Evolutionary conservation across 768 basidiomycete species (phyloP).

Genomic region (Clathrus columnatus): DNA sequence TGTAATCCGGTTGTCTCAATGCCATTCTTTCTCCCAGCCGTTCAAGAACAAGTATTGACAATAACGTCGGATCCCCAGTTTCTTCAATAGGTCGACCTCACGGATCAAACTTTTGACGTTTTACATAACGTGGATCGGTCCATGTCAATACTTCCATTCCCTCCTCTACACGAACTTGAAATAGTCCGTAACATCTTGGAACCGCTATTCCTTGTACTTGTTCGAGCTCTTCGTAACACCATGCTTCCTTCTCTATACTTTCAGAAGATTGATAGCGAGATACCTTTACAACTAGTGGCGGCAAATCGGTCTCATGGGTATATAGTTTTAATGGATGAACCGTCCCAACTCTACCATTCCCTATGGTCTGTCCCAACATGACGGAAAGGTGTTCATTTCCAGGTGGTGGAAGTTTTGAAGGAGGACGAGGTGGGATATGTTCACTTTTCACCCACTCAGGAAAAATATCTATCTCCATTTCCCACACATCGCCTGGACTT

Average conservation of each 20-base stretch:
- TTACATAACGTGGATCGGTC: too few relatives aligned
- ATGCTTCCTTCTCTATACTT: slow-evolving; percentile 1
- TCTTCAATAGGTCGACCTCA: too few relatives aligned
- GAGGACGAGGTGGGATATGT: background rate
- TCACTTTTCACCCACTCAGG: background rate
- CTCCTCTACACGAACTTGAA: background rate
- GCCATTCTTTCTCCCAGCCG: too few relatives aligned
- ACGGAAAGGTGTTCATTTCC: background rate
- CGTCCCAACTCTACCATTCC: background rate
- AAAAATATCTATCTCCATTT: too few relatives aligned
- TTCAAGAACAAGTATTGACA: too few relatives aligned
- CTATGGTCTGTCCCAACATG: background rate
- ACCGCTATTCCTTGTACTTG: slow-evolving; percentile 3
- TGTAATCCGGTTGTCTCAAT: too few relatives aligned
- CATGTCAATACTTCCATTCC: too few relatives aligned
- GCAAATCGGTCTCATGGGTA: too few relatives aligned
- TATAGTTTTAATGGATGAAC: too few relatives aligned
- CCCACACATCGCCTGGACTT: too few relatives aligned
- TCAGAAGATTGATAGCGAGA: background rate
- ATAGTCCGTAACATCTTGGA: slow-evolving; percentile 5
- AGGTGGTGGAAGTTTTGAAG: background rate
- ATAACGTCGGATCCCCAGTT: too few relatives aligned
- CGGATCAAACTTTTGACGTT: too few relatives aligned
- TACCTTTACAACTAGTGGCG: background rate
- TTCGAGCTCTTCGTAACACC: slow-evolving; percentile 11